Conservation (phyloP, 2,329 filamentous ascomycete genomes). For the Beauveria brongniartii region DNA sequence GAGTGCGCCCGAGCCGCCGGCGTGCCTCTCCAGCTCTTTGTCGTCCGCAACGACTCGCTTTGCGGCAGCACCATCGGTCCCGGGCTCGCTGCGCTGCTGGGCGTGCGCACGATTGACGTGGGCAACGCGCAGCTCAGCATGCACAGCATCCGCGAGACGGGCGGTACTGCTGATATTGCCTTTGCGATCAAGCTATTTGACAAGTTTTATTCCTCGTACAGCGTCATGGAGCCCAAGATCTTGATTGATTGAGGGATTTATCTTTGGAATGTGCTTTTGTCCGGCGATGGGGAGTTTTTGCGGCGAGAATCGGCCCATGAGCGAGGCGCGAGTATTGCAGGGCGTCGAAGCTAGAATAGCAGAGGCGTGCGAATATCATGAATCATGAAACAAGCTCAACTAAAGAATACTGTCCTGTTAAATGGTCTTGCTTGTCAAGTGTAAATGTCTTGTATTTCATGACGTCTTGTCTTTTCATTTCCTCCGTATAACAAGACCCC, state of each 20-base stretch:
- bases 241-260: conserved; percentile 59
- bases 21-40: conserved; percentile 89
- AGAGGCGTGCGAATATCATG: no score
- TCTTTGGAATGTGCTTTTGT: not conserved
- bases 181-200: conserved; percentile 80
- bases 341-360: no score
- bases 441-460: no score
- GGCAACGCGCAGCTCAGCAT: conserved; percentile 93
- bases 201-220: conserved; percentile 79
- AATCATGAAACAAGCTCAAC: no score
- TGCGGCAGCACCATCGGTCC: conserved; percentile 97
- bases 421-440: no score
- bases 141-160: conserved; percentile 94
- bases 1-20: conserved; percentile 68
- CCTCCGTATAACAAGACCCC: no score
- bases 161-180: conserved; percentile 79
- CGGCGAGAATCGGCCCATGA: no score
- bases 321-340: no score
- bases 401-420: no score
- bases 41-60: conserved; percentile 88
- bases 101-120: conserved; percentile 81
- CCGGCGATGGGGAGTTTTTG: not conserved
- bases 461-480: no score
- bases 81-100: conserved; percentile 84
- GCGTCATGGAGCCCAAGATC: conserved; percentile 74